Evolutionary conservation across 2,329 filamentous ascomycete genomes (phyloP).

Genomic region (Mycosphaerella sp.): DNA sequence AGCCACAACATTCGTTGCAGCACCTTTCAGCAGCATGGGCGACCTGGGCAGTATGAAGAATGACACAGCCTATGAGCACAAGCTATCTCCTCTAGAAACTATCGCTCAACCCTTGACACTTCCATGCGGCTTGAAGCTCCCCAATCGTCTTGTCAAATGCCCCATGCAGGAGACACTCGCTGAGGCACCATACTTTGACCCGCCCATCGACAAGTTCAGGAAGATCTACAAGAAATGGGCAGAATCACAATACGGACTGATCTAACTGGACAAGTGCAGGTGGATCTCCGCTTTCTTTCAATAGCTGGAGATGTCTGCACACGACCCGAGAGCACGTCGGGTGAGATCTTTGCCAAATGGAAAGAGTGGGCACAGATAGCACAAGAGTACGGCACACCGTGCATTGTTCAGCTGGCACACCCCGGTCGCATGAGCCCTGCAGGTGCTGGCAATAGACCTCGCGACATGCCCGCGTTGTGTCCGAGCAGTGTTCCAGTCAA

Average conservation of each 20-base stretch:
- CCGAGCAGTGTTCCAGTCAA: conserved; percentile 40
- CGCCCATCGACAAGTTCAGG: conserved; percentile 41
- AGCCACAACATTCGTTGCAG: background rate
- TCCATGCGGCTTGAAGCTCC: conserved; percentile 30
- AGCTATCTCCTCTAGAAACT: conserved; percentile 16
- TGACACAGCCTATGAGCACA: background rate
- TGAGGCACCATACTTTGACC: conserved; percentile 31
- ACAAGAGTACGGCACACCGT: conserved; percentile 39
- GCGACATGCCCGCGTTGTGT: conserved; percentile 33
- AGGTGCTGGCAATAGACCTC: conserved; percentile 35
- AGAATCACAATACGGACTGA: conserved; percentile 38
- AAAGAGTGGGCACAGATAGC: conserved; percentile 33
- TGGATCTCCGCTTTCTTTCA: conserved; percentile 40
- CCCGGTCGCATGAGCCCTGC: conserved; percentile 42
- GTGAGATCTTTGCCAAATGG: conserved; percentile 29
- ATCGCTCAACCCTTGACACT: conserved; percentile 25
- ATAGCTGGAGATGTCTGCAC: conserved; percentile 31
- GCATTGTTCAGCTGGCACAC: conserved; percentile 43
- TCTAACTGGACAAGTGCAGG: conserved; percentile 43
- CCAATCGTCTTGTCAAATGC: conserved; percentile 41
- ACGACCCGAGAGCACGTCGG: conserved; percentile 24
- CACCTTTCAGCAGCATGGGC: conserved; percentile 7
- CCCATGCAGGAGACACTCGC: conserved; percentile 40
- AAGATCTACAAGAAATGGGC: conserved; percentile 50
- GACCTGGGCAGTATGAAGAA: conserved; percentile 3